Percentiles rank a stretch among this genome's conserved stretches.
Evolutionary conservation across 352 stramenopile species (phyloP).

Genomic region (Pythium volutum): DNA sequence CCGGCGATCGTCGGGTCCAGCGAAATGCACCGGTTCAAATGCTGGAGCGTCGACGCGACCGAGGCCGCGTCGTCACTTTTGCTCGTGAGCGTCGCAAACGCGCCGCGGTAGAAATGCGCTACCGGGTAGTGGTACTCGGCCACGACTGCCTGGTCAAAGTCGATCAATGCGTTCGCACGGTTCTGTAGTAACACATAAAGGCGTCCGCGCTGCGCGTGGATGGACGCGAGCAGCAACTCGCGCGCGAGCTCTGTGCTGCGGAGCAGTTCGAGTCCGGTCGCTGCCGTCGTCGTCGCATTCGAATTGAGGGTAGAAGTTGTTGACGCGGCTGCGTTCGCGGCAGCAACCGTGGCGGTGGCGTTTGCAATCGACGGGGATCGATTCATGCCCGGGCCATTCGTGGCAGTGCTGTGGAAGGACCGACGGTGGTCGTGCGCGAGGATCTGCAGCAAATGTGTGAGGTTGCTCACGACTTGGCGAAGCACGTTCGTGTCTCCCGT

Average conservation of each 20-base stretch:
- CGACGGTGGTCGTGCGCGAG: slow-evolving; percentile 37
- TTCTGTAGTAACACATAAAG: slow-evolving; percentile 62
- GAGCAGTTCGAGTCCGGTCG: slow-evolving; percentile 4
- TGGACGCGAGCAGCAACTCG: slow-evolving; percentile 50
- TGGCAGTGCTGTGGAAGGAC: slow-evolving; percentile 24
- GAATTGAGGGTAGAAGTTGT: too few relatives aligned
- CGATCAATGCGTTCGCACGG: slow-evolving; percentile 35
- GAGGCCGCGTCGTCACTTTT: slow-evolving; percentile 36
- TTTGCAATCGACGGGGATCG: slow-evolving; percentile 14
- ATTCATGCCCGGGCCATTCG: neutral
- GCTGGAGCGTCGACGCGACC: slow-evolving; percentile 43
- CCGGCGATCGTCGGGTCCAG: slow-evolving; percentile 73
- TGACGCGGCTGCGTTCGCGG: neutral
- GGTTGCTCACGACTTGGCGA: slow-evolving; percentile 58
- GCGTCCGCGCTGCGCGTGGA: slow-evolving; percentile 61
- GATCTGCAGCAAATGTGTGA: slow-evolving; percentile 55
- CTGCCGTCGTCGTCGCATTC: neutral
- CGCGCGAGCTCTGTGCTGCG: slow-evolving; percentile 19
- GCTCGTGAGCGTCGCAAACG: slow-evolving; percentile 45
- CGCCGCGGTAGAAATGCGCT: slow-evolving; percentile 73
- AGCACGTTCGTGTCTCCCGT: slow-evolving; percentile 56
- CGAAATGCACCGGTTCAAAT: slow-evolving; percentile 60
- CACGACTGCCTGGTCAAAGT: slow-evolving; percentile 74
- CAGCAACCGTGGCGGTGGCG: slow-evolving; percentile 9
- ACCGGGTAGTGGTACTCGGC: slow-evolving; percentile 81